Percentiles rank a stretch among this genome's conserved stretches.
These are phyloP conservation scores for Chaetothyriales sp. DNA, from an alignment of 2,329 filamentous ascomycete genomes.

Conservation along the genomic window DNA sequence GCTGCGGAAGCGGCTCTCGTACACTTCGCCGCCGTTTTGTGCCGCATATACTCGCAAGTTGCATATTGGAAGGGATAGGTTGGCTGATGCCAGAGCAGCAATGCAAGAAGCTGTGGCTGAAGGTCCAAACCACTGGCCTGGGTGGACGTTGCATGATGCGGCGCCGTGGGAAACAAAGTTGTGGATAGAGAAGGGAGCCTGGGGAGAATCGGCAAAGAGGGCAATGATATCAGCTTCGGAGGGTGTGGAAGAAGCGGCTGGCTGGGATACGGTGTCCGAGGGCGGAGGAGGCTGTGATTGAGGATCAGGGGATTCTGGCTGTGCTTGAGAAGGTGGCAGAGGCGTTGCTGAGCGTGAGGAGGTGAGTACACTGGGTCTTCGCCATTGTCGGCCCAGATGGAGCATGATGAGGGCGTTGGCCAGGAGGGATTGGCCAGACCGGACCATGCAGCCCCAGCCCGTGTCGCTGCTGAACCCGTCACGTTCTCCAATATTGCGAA, in stretches of 20 bases:
- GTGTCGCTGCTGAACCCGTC: constrained; percentile 81
- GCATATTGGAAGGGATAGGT: constrained; percentile 36
- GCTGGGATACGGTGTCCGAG: not conserved
- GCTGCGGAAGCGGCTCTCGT: constrained; percentile 72
- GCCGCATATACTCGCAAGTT: constrained; percentile 73
- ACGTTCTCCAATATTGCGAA: constrained; percentile 68
- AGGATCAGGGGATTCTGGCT: not conserved
- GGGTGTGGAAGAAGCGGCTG: not conserved
- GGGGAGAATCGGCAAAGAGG: constrained; percentile 73
- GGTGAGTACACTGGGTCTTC: constrained; percentile 30
- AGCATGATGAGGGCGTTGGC: constrained; percentile 68
- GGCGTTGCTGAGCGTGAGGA: not conserved
- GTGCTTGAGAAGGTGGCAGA: not conserved
- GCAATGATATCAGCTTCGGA: constrained; percentile 44
- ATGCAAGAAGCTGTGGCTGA: constrained; percentile 90
- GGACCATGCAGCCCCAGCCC: constrained; percentile 98
- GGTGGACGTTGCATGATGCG: constrained; percentile 76
- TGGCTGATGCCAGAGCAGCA: constrained; percentile 54
- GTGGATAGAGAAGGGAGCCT: constrained; percentile 85
- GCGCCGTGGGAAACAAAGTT: constrained; percentile 84
- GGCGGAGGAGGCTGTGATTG: not conserved
- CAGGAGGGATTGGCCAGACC: constrained; percentile 82
- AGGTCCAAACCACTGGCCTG: constrained; percentile 97
- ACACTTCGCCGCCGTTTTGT: constrained; percentile 79
- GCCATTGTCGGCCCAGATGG: constrained; percentile 52